Conservation (phyloP, 2,329 filamentous ascomycete species). For the Sphaerulina vaccinii region DNA sequence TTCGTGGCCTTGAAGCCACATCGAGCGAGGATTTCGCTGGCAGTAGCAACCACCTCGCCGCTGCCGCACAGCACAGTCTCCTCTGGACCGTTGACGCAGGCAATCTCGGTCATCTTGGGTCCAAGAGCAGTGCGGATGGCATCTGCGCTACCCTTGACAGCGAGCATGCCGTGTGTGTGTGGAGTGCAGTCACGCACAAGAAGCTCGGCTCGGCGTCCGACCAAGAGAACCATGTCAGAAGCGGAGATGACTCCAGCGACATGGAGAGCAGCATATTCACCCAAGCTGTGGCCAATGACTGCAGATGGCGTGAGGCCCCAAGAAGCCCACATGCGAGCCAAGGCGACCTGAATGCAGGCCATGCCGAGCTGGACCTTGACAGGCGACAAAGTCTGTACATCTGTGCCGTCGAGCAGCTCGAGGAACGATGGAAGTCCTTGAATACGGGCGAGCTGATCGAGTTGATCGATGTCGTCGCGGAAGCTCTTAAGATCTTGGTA, state of each 20-base stretch:
- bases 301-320: slow-evolving; percentile 55
- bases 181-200: slow-evolving; percentile 64
- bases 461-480: slow-evolving; percentile 51
- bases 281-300: slow-evolving; percentile 61
- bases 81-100: slow-evolving; percentile 73
- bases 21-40: slow-evolving; percentile 50
- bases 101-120: slow-evolving; percentile 53
- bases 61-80: slow-evolving; percentile 72
- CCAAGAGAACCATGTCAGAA: slow-evolving; percentile 69
- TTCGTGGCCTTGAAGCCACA: slow-evolving; percentile 60
- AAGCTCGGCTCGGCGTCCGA: slow-evolving; percentile 66
- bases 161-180: slow-evolving; percentile 66
- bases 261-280: slow-evolving; percentile 72
- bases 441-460: slow-evolving; percentile 48
- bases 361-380: slow-evolving; percentile 54
- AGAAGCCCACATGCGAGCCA: slow-evolving; percentile 54
- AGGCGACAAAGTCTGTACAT: slow-evolving; percentile 51
- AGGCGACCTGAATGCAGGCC: slow-evolving; percentile 54
- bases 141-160: slow-evolving; percentile 54
- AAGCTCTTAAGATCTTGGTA: slow-evolving; percentile 51
- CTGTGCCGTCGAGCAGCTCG: slow-evolving; percentile 49
- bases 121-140: slow-evolving; percentile 56
- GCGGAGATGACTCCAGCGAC: slow-evolving; percentile 69
- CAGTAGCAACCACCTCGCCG: slow-evolving; percentile 58
- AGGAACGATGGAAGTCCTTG: slow-evolving; percentile 52